A percentile compares a stretch with the other conserved stretches of the same genome.
Evolutionary conservation across 1,139 yeast genomes (phyloP).

Genomic region (Saccharomycopsis hybrid): DNA sequence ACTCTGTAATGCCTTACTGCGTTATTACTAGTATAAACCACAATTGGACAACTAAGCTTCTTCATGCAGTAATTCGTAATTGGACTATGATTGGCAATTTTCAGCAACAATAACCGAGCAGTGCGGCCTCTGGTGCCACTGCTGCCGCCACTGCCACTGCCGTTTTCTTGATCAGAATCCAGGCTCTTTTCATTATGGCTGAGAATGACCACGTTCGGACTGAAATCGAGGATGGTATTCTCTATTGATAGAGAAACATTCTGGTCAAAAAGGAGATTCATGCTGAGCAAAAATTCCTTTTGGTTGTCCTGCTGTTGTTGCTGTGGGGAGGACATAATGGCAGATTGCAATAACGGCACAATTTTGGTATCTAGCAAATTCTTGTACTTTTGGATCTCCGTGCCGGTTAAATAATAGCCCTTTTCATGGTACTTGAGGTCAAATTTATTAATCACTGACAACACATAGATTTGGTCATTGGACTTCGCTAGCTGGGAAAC

Average conservation of each 20-base stretch:
- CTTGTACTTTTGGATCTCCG: constrained; percentile 1
- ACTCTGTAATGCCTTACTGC: not conserved
- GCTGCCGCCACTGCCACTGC: too few species aligned
- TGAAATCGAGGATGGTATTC: constrained; percentile 10
- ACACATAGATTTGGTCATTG: constrained; percentile 14
- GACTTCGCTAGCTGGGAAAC: constrained; percentile 8
- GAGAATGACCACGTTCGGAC: constrained; percentile 16
- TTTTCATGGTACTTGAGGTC: constrained; percentile 14
- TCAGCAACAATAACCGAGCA: constrained; percentile 4
- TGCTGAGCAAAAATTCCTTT: constrained; percentile 9
- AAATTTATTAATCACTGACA: constrained; percentile 12
- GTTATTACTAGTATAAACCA: constrained; percentile 11
- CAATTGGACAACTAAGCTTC: constrained; percentile 16
- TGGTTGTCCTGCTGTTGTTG: too few species aligned
- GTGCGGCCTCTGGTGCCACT: too few species aligned
- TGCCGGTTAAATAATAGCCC: constrained; percentile 7
- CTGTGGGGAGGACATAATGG: too few species aligned
- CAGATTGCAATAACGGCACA: constrained; percentile 2
- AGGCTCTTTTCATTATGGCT: constrained; percentile 11
- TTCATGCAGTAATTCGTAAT: constrained; percentile 15
- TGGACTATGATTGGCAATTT: constrained; percentile 1
- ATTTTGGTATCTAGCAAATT: constrained; percentile 4
- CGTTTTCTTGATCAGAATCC: too few species aligned
- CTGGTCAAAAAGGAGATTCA: constrained; percentile 18
- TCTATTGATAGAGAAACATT: constrained; percentile 14